Evolutionary conservation across 768 basidiomycete species (phyloP).

Genomic region (Kwoniella mangroviensis): DNA sequence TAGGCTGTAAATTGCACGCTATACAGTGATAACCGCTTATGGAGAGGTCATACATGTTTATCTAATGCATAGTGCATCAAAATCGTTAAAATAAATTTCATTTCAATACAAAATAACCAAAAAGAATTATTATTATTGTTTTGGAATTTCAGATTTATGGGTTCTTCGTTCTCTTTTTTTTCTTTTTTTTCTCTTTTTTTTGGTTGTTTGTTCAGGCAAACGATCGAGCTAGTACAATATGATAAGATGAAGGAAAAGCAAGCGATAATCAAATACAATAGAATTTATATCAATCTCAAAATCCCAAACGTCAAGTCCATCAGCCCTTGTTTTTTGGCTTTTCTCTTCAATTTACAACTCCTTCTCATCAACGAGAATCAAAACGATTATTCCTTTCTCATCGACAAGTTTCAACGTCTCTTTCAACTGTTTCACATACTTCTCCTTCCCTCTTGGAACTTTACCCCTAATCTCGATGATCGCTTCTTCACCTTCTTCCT

Average conservation of each 20-base stretch:
- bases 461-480: slow-evolving; percentile 8
- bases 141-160: no score
- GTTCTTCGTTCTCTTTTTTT: no score
- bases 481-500: not conserved
- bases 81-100: not conserved
- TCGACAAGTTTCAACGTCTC: not conserved
- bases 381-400: not conserved
- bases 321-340: not conserved
- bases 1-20: not conserved
- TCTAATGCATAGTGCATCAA: not conserved
- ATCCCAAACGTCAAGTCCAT: not conserved
- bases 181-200: no score
- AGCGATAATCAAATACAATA: no score
- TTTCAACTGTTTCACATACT: not conserved
- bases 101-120: no score
- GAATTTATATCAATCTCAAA: no score
- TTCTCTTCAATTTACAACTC: not conserved
- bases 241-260: no score
- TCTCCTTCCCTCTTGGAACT: not conserved
- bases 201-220: no score
- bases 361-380: not conserved
- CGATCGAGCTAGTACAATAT: no score
- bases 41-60: not conserved
- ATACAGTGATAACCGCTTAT: not conserved
- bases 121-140: no score